A percentile compares a stretch with the other conserved stretches of the same genome.
Evolutionary conservation across 2,329 filamentous ascomycete species (phyloP).

Genomic region (Arthrinium puccinioides): DNA sequence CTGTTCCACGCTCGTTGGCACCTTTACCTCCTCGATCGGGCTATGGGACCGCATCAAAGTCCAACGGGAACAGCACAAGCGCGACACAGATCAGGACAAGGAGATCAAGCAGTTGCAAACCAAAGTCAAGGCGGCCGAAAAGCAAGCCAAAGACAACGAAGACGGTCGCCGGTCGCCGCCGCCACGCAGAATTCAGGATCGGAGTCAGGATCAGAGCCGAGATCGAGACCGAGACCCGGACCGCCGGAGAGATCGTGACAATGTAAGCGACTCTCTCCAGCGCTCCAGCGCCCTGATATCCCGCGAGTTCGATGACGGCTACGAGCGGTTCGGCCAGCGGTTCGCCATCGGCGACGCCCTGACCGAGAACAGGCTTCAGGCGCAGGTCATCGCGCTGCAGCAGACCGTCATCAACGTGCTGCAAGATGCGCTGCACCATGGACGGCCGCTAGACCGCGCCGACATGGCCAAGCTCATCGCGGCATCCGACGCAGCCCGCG

Average conservation of each 20-base stretch:
- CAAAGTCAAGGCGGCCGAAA: slow-evolving; percentile 13
- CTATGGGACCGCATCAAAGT: slow-evolving; percentile 28
- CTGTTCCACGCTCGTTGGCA: slow-evolving; percentile 29
- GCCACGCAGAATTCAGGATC: slow-evolving; percentile 11
- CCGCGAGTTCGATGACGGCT: slow-evolving; percentile 26
- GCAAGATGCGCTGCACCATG: slow-evolving; percentile 26
- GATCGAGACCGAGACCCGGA: not conserved
- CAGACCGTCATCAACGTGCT: slow-evolving; percentile 28
- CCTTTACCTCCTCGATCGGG: slow-evolving; percentile 27
- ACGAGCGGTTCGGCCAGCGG: slow-evolving; percentile 20
- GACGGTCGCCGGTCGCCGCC: no score
- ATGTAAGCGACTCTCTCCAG: slow-evolving; percentile 20
- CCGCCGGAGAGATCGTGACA: slow-evolving; percentile 6
- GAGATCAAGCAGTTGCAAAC: slow-evolving; percentile 23
- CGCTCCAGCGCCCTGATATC: slow-evolving; percentile 22
- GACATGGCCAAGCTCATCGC: slow-evolving; percentile 24
- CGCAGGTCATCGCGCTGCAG: slow-evolving; percentile 29
- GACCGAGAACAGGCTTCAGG: slow-evolving; percentile 27
- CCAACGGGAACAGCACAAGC: slow-evolving; percentile 21
- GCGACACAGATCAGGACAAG: slow-evolving; percentile 24
- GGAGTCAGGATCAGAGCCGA: slow-evolving; percentile 3
- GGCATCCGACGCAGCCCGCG: slow-evolving; percentile 24
- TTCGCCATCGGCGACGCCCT: slow-evolving; percentile 28
- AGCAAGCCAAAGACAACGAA: slow-evolving; percentile 11
- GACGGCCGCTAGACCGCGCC: slow-evolving; percentile 13